Evolutionary conservation across 352 stramenopile species (phyloP), one percentile per base, ranked within the genome.

Genomic region (Globisporangium cylindrosporum): DNA sequence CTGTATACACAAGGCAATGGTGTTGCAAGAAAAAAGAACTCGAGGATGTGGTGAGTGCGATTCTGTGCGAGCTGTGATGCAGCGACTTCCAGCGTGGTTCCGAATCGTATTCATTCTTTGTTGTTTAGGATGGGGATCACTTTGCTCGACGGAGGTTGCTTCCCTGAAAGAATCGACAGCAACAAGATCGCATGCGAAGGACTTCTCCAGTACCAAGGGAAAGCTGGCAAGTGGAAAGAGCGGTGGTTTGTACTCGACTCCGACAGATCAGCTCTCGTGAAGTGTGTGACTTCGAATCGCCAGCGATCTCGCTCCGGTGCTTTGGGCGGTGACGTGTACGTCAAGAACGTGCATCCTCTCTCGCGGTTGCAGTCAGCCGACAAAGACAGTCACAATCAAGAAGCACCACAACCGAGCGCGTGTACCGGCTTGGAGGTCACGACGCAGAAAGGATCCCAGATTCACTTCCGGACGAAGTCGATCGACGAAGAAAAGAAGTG

Each of bases 191-290:
- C 68, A 2, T 67, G 81, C 25, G 75, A 90, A 77, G 84, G 84
- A 24, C 61, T 79, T 4, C 62, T 92, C 22, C 64, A 77, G 65
- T 92, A 92, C 49, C 63, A 80, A 54, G 70, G 77, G 64, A 87
- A 81, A 64, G 49, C 66, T 32, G 75, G 69, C 22, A 57, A 65
- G 20, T 87, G 79, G 79, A 92, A 92, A 64, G 81, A 89, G 63
- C 80, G 83, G 4, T 92, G 83, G 81, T 93, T 92, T 72, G 63
- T 86, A 9, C 69, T 93, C 22, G 79, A 93, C 64, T 67, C 60
- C 10, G 36, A 73, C 18, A 75, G 76, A 12, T 63, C 67, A 7
- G 73, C 73, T n/a, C 60, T 92, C 5, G 51, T 88, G 34, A 91
- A 91, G 49, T 91, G 82, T 59, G 70, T 69, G 27, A 51, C 59